Percentiles rank a stretch among this genome's conserved stretches.
phyloP scores from a whole-genome alignment of 306 rosid genomes.

The Ochetophila trinervis region DNA sequence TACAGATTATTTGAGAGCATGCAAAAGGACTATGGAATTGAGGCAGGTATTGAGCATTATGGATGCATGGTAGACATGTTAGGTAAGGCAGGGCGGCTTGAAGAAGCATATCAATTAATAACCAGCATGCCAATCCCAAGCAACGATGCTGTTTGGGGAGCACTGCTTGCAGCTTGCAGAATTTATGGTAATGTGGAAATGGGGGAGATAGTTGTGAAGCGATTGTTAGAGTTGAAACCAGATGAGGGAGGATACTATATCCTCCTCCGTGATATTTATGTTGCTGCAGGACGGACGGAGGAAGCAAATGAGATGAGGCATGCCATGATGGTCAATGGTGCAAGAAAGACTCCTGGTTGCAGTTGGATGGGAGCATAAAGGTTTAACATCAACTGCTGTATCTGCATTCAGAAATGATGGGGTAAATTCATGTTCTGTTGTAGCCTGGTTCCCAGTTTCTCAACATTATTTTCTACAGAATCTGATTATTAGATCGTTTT shows the following conservation, averaged over 20 bases:
- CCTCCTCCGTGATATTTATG: slow-evolving; percentile 51
- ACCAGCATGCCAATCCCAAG: slow-evolving; percentile 37
- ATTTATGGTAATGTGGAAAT: slow-evolving; percentile 46
- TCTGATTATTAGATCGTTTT: too few species aligned
- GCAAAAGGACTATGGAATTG: slow-evolving; percentile 39
- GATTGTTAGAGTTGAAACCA: slow-evolving; percentile 48
- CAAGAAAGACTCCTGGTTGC: slow-evolving; percentile 46
- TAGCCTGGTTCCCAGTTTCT: background rate
- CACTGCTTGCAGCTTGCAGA: slow-evolving; percentile 58
- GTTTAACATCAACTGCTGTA: background rate
- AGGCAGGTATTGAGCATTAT: slow-evolving; percentile 56
- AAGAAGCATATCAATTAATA: slow-evolving; percentile 50
- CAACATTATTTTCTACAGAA: background rate
- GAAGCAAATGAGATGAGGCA: slow-evolving; percentile 53
- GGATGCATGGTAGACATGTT: slow-evolving; percentile 58
- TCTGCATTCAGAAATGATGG: background rate
- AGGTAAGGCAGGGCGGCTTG: slow-evolving; percentile 59
- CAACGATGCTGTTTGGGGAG: slow-evolving; percentile 52
- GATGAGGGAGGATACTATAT: slow-evolving; percentile 60
- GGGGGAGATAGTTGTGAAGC: slow-evolving; percentile 46
- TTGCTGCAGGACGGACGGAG: slow-evolving; percentile 41
- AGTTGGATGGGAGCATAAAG: slow-evolving; percentile 46
- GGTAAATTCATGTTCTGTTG: background rate
- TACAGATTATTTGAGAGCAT: slow-evolving; percentile 45
- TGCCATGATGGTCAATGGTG: slow-evolving; percentile 38